A percentile compares a stretch with the other conserved stretches of the same genome.
These are phyloP conservation scores for Bryoerythrophyllum caledonicum DNA, from an alignment of 225 moss, liverwort and hornwort species.

Conservation along the genomic window DNA sequence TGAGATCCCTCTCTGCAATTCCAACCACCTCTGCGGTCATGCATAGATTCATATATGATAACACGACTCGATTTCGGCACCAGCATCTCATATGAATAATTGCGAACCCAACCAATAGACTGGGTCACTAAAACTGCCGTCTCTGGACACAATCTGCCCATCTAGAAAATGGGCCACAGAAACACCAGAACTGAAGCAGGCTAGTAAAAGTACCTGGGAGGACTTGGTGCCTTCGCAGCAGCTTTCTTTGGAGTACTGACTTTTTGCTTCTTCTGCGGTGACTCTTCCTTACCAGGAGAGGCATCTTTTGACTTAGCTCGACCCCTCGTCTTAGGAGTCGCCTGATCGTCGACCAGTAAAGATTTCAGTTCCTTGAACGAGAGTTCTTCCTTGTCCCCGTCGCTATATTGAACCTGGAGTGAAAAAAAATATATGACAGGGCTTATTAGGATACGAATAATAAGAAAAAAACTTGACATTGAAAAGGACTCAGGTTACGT, in stretches of 20 bases:
- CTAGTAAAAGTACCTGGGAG: constrained; percentile 38
- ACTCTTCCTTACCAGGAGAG: constrained; percentile 42
- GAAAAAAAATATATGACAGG: neutral
- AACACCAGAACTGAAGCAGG: neutral
- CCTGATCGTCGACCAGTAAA: constrained; percentile 37
- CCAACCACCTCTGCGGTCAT: constrained; percentile 8
- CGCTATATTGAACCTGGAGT: constrained; percentile 43
- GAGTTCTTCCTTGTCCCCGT: constrained; percentile 54
- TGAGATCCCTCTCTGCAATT: constrained; percentile 53
- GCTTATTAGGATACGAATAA: neutral
- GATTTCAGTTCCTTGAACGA: constrained; percentile 40
- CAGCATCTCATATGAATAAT: too few relatives aligned
- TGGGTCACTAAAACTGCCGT: too few relatives aligned
- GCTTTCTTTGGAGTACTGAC: constrained; percentile 44
- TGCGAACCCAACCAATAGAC: too few relatives aligned
- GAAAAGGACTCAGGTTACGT: too few relatives aligned
- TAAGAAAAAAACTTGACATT: neutral
- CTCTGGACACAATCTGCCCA: too few relatives aligned
- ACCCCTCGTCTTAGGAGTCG: constrained; percentile 48
- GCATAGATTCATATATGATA: too few relatives aligned
- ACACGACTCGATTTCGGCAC: neutral
- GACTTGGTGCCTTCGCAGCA: constrained; percentile 39
- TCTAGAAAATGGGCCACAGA: neutral
- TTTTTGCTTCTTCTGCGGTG: constrained; percentile 59
- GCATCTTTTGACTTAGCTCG: constrained; percentile 32